Conservation (phyloP, 2,329 filamentous ascomycete species). For the Calonectria naviculata region DNA sequence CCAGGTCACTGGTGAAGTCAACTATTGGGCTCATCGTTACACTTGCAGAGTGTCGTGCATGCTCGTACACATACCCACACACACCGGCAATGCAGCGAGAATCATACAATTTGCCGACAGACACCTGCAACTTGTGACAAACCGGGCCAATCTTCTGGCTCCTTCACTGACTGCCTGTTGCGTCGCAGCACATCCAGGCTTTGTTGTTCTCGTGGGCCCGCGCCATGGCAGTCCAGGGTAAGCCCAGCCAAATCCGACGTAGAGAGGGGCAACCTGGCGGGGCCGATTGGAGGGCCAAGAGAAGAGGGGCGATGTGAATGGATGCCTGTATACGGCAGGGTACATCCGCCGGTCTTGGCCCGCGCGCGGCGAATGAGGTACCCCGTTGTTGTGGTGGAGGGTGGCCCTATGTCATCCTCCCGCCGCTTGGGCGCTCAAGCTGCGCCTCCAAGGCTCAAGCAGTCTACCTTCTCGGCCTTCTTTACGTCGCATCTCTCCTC, state of each 20-base stretch:
- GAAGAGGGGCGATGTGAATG: constrained; percentile 19
- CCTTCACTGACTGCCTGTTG: not conserved
- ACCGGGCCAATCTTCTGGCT: not conserved
- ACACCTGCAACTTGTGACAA: not conserved
- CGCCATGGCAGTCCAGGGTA: constrained; percentile 19
- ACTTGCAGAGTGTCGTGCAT: constrained; percentile 2
- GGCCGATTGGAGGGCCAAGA: constrained; percentile 29
- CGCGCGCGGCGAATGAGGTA: constrained; percentile 15
- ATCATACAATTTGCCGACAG: constrained; percentile 1
- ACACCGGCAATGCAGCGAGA: not conserved
- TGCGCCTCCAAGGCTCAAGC: constrained; percentile 37
- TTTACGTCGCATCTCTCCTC: constrained; percentile 36
- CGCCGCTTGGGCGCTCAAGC: constrained; percentile 32
- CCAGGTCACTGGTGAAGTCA: not conserved
- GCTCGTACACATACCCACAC: not conserved
- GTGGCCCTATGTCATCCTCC: constrained; percentile 37
- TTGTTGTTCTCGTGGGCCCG: constrained; percentile 21
- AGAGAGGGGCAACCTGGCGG: constrained; percentile 44
- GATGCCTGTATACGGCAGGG: constrained; percentile 4
- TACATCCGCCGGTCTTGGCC: constrained; percentile 10
- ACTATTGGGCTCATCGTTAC: not conserved
- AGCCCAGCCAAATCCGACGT: constrained; percentile 27
- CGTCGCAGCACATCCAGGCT: constrained; percentile 1
- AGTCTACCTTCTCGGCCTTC: constrained; percentile 32
- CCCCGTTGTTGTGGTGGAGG: constrained; percentile 5